phyloP scores from a whole-genome alignment of 768 basidiomycete species.

The Lactarius hatsudake region DNA sequence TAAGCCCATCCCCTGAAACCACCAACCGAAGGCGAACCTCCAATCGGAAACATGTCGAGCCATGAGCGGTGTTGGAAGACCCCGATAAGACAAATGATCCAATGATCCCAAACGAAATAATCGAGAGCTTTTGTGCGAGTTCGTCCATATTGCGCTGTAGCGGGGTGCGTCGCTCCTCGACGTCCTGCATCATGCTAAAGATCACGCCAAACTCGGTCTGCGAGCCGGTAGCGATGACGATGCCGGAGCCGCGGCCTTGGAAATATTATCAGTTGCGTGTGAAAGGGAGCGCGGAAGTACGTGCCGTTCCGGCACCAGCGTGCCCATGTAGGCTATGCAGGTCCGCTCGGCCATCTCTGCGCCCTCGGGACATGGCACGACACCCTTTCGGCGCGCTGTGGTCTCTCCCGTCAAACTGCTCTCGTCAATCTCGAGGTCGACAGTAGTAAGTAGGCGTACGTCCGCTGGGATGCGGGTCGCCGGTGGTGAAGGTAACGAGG shows the following conservation, averaged over 20 bases:
- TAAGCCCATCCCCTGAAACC: conserved; percentile 1
- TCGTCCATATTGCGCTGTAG: conserved; percentile 96
- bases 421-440: conserved; percentile 93
- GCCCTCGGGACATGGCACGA: conserved; percentile 48
- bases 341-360: conserved; percentile 76
- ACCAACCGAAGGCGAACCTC: conserved; percentile 54
- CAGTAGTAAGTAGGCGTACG: conserved; percentile 73
- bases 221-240: conserved; percentile 82
- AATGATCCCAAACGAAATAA: conserved; percentile 91
- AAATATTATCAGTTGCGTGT: not conserved
- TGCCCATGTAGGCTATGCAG: conserved; percentile 95
- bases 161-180: conserved; percentile 89
- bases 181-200: conserved; percentile 97
- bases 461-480: conserved; percentile 94
- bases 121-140: conserved; percentile 86
- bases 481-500: conserved; percentile 82
- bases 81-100: conserved; percentile 88
- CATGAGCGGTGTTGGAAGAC: conserved; percentile 81
- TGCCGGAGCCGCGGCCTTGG: conserved; percentile 73
- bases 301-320: conserved; percentile 85
- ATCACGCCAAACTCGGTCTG: conserved; percentile 95
- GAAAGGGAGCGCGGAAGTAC: conserved; percentile 18
- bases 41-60: conserved; percentile 99
- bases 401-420: conserved; percentile 95
- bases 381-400: conserved; percentile 66